phyloP scores from a whole-genome alignment of 805 yeast genomes.

The Barnettozyma populi region DNA sequence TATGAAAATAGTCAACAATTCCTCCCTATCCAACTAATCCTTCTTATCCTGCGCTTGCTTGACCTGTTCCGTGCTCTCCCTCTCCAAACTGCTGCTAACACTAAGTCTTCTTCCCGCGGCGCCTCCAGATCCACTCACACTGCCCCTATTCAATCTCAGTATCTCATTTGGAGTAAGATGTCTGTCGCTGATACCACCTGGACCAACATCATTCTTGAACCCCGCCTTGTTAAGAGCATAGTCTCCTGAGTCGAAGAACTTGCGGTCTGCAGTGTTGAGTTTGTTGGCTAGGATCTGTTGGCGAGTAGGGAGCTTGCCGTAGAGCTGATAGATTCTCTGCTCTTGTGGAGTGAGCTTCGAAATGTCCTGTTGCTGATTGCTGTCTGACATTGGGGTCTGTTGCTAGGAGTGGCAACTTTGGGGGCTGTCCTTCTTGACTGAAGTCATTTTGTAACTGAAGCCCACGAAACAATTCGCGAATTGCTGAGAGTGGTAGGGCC shows the following conservation, averaged over 20 bases:
- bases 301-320: conserved; percentile 81
- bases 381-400: conserved; percentile 29
- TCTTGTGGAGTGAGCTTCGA: conserved; percentile 72
- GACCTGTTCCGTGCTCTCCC: conserved; percentile 6
- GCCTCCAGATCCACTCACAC: conserved; percentile 41
- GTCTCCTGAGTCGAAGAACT: conserved; percentile 92
- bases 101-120: conserved; percentile 16
- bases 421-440: not conserved
- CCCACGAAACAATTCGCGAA: not conserved
- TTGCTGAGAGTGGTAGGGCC: not conserved
- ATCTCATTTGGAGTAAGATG: conserved; percentile 39
- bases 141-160: conserved; percentile 53
- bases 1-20: not conserved
- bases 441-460: not conserved
- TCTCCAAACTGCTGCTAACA: conserved; percentile 7
- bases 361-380: conserved; percentile 36
- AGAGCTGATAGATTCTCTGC: conserved; percentile 66
- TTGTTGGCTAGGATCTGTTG: conserved; percentile 71
- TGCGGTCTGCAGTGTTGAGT: conserved; percentile 63
- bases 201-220: conserved; percentile 24
- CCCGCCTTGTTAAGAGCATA: conserved; percentile 82
- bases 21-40: not conserved
- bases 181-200: conserved; percentile 16
- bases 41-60: not conserved
- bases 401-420: not conserved